phyloP scores from a whole-genome alignment of 768 basidiomycete genomes.

The Leccinum fibrillosum region DNA sequence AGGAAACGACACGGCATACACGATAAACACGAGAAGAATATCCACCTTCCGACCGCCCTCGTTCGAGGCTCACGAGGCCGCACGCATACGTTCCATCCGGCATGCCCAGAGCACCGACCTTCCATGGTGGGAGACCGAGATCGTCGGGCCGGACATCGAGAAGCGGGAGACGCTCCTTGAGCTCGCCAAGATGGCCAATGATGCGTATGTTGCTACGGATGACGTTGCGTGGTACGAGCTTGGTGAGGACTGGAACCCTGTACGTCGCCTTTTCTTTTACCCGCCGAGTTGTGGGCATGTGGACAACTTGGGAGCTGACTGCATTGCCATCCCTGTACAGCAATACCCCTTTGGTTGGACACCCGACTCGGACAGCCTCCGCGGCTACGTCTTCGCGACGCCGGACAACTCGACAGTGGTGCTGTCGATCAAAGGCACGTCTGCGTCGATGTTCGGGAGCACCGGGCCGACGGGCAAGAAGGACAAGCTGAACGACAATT shows the following conservation, averaged over 20 bases:
- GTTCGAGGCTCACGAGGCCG: constrained; percentile 40
- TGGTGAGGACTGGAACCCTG: constrained; percentile 59
- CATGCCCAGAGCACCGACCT: constrained; percentile 45
- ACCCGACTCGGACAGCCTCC: constrained; percentile 78
- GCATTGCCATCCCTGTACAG: neutral
- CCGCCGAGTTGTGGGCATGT: neutral
- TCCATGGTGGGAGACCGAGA: constrained; percentile 74
- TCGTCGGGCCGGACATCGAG: constrained; percentile 72
- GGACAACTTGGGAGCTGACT: neutral
- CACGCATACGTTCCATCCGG: constrained; percentile 42
- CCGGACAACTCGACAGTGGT: constrained; percentile 81
- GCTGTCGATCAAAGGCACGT: constrained; percentile 91
- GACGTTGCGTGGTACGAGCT: constrained; percentile 78
- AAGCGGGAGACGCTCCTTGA: constrained; percentile 70
- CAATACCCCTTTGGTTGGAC: constrained; percentile 88
- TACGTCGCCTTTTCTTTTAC: constrained; percentile 18
- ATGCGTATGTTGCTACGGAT: constrained; percentile 73
- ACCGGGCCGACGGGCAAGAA: constrained; percentile 85
- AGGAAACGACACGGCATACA: constrained; percentile 29
- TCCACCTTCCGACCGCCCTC: constrained; percentile 47
- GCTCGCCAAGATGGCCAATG: constrained; percentile 94
- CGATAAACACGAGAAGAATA: constrained; percentile 36
- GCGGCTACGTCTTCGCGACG: constrained; percentile 89
- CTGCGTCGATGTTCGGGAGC: constrained; percentile 68
- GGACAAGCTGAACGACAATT: constrained; percentile 91